Evolutionary conservation across 371 early-diverging fungal genomes (phyloP).

Genomic region (Lichtheimia corymbifera): DNA sequence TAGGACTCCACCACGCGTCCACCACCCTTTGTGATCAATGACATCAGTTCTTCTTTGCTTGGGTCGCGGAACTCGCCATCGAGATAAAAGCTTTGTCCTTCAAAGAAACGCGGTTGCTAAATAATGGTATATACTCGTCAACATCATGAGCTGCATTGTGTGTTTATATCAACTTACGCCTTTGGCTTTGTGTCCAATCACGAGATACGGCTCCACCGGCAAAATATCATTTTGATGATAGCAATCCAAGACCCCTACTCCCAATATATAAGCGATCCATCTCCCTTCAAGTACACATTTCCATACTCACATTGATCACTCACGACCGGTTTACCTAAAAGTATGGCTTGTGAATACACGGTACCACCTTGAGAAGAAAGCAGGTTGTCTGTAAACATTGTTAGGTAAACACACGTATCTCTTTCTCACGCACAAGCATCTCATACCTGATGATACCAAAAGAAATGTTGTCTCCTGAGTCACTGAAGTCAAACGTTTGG

Average conservation of each 20-base stretch:
- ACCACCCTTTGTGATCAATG: conserved; percentile 4
- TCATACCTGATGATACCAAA: too few species aligned
- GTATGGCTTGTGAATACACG: conserved; percentile 1
- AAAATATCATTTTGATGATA: neutral
- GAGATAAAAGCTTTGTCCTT: neutral
- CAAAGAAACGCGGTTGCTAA: conserved; percentile 3
- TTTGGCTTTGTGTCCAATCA: neutral
- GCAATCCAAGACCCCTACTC: conserved; percentile 9
- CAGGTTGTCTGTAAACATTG: too few species aligned
- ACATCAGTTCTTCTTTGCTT: neutral
- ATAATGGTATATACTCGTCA: too few species aligned
- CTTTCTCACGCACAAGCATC: too few species aligned
- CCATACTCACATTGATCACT: conserved; percentile 2
- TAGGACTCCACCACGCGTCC: neutral
- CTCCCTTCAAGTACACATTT: neutral
- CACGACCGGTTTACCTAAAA: conserved; percentile 4
- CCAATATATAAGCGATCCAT: too few species aligned
- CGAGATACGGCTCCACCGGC: conserved; percentile 9
- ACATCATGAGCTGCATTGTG: too few species aligned
- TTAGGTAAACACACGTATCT: too few species aligned
- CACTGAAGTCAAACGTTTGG: too few species aligned
- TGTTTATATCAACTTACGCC: neutral
- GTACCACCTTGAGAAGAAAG: too few species aligned
- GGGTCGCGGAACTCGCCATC: neutral
- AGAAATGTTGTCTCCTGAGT: too few species aligned